Evolutionary conservation across 495 filamentous ascomycete species (phyloP), one percentile per base, ranked within the genome.

Genomic region (Parathielavia appendiculata): DNA sequence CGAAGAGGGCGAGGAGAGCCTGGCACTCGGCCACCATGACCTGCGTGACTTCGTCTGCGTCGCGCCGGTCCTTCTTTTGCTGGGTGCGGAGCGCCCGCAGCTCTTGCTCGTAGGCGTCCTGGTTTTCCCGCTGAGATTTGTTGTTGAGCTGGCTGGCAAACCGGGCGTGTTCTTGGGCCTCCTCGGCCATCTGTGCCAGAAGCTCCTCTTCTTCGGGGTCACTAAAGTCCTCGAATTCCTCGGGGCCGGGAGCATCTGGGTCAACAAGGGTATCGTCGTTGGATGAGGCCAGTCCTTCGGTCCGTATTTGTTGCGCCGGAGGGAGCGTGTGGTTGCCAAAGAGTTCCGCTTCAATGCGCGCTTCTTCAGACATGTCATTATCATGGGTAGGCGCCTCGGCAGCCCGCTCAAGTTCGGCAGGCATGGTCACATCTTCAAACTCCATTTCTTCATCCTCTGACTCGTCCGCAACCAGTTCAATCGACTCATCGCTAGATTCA

Each of bases 21-120:
- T 98, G 93, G 65, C 92, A 96, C 72, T 98, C 93, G 2, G 85
- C 84, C 43, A 97, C 83, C 93, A 98, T 98, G 61, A 91, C 83
- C 34, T 91, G 86, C 0, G 91, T 90, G 16, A 98, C 92, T 68
- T 97, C 93, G 57, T 98, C 93, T 2, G 93, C 91, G 70, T 98
- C 93, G 64, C 93, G 83, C 35, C 90, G 85, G 70, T 97, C 92
- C 67, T 96, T 96, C 71, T 91, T 92, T 66, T 97, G 93, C 67
- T 97, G 92, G n/a, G 70, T 83, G 30, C 92, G 90, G 4, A 98
- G 80, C 30, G 90, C 83, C 62, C 87, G 88, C 11, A 97, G 81
- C 69, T 98, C 92, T 58, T 80, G 75, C 62, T 98, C 92, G 68
- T 92, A 96, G 19, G 90, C 85, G 34, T 84, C 83, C 16, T 82